Percentiles rank a stretch among this genome's conserved stretches.
These are phyloP conservation scores for Calycina herbarum DNA, from an alignment of 2,329 filamentous ascomycete species.

Conservation along the genomic window DNA sequence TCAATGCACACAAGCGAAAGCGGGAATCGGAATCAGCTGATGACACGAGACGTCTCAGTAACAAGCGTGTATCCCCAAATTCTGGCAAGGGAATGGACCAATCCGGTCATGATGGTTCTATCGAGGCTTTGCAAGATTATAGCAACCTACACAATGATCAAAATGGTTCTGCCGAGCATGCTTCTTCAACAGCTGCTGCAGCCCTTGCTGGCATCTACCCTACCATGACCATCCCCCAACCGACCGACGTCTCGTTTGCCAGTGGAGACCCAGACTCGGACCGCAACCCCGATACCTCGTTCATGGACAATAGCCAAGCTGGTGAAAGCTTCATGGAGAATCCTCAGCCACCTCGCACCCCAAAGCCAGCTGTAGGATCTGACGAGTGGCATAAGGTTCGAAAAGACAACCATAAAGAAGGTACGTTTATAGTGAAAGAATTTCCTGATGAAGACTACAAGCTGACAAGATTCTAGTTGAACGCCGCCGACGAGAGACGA, in stretches of 20 bases:
- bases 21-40: conserved; percentile 39
- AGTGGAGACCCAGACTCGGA: conserved; percentile 44
- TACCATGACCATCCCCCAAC: conserved; percentile 56
- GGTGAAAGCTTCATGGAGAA: conserved; percentile 40
- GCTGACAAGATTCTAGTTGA: conserved; percentile 65
- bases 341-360: conserved; percentile 40
- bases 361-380: conserved; percentile 89
- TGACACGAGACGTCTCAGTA: conserved; percentile 35
- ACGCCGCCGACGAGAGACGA: conserved; percentile 92
- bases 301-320: conserved; percentile 41
- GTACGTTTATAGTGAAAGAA: conserved; percentile 49
- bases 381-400: conserved; percentile 98
- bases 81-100: conserved; percentile 25
- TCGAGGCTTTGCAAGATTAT: conserved; percentile 39
- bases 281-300: conserved; percentile 39
- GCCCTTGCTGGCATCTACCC: conserved; percentile 43
- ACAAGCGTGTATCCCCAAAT: conserved; percentile 39
- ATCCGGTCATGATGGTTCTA: conserved; percentile 16
- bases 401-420: conserved; percentile 98
- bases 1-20: conserved; percentile 38
- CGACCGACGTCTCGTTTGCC: conserved; percentile 54
- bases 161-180: conserved; percentile 52
- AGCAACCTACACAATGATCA: conserved; percentile 50
- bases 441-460: conserved; percentile 4
- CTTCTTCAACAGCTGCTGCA: conserved; percentile 61